phyloP scores from a whole-genome alignment of 768 basidiomycete genomes.

The Lactifluus piperatus region DNA sequence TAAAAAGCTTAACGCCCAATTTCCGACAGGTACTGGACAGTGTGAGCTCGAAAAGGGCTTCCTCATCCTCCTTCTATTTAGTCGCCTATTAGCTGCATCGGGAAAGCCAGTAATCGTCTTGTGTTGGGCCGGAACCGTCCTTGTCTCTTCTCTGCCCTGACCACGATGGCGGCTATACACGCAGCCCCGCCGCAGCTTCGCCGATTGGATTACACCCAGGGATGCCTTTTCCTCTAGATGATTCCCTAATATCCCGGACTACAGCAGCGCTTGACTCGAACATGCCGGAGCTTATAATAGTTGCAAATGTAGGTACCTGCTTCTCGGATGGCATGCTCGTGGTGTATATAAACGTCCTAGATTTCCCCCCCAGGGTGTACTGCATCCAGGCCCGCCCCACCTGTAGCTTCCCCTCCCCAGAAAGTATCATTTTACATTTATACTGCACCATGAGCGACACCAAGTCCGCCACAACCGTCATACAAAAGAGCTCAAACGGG shows the following conservation, averaged over 20 bases:
- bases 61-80: conserved; percentile 9
- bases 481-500: conserved; percentile 11
- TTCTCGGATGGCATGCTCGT: conserved; percentile 3
- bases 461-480: conserved; percentile 13
- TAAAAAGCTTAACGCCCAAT: conserved; percentile 18
- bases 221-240: conserved; percentile 12
- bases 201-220: conserved; percentile 4
- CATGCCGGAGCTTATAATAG: conserved; percentile 16
- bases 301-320: conserved; percentile 4
- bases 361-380: background rate
- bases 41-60: conserved; percentile 14
- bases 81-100: conserved; percentile 12
- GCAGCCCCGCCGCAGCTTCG: conserved; percentile 10
- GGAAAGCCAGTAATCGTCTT: conserved; percentile 13
- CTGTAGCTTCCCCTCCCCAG: background rate
- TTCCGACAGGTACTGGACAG: conserved; percentile 4
- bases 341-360: conserved; percentile 8
- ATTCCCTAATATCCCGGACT: conserved; percentile 16
- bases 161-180: conserved; percentile 3
- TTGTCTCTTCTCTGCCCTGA: conserved; percentile 4
- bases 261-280: conserved; percentile 7
- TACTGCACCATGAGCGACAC: conserved; percentile 5
- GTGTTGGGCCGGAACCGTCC: conserved; percentile 11
- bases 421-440: background rate
- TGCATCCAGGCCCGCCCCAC: background rate